Conservation (phyloP, 2,329 filamentous ascomycete species). For the Juglanconis oblonga region DNA sequence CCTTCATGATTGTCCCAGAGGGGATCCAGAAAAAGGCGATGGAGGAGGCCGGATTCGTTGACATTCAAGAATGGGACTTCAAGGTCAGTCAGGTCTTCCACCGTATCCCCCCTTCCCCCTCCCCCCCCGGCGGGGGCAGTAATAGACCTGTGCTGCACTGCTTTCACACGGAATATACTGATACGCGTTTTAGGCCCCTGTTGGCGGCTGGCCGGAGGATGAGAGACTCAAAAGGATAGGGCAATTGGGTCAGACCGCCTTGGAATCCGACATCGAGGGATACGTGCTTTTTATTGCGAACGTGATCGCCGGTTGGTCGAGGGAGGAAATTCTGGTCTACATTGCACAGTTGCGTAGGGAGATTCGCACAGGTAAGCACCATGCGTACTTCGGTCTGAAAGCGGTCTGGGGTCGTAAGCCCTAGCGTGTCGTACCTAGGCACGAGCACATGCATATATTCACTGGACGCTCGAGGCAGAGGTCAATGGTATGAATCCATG, state of each 20-base stretch:
- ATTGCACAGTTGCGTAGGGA: conserved; percentile 33
- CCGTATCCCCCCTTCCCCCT: not conserved
- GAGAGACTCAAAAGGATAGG: conserved; percentile 27
- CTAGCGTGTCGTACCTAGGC: not conserved
- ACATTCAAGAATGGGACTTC: conserved; percentile 49
- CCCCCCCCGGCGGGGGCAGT: no score
- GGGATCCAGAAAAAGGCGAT: conserved; percentile 50
- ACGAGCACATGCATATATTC: no score
- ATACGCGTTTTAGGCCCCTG: conserved; percentile 20
- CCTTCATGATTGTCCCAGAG: conserved; percentile 50
- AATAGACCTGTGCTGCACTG: not conserved
- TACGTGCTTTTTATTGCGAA: conserved; percentile 31
- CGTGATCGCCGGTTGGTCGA: conserved; percentile 34
- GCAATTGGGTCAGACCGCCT: conserved; percentile 9
- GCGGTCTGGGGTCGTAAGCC: conserved; percentile 30
- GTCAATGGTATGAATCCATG: no score
- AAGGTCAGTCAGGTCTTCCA: conserved; percentile 37
- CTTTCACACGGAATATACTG: not conserved
- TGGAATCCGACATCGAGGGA: conserved; percentile 17
- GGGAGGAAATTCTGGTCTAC: conserved; percentile 31
- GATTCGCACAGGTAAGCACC: conserved; percentile 26
- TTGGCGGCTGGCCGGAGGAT: conserved; percentile 29
- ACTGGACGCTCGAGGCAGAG: no score
- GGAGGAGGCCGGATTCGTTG: conserved; percentile 53
- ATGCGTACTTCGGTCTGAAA: conserved; percentile 28